Base-by-base conservation (phyloP, 768 basidiomycete species). In the Pilatotrama ljubarskyi region DNA sequence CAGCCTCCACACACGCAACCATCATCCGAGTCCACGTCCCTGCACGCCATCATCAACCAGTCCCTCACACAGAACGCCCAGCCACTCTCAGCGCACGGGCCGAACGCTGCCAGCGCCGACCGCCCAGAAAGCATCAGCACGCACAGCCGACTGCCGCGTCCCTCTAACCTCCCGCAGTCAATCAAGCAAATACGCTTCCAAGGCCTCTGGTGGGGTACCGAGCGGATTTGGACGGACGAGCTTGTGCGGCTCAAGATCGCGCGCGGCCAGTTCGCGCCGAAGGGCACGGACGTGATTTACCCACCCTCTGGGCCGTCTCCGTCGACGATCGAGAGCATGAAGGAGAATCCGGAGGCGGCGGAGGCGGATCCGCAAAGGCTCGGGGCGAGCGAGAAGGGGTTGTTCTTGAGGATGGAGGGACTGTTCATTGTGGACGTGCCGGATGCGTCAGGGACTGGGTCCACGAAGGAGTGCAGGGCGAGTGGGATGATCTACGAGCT, bases 141-240 rank as follows among this genome's bases (percentile, higher is more conserved):
- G 22, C 55, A 72, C 38, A 70, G 70, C 48, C 53, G 68, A 54
- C 50, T 66, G 65, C 51, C 64, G 62, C 47, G 68, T 63, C 38
- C 54, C 24, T 24, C 55, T 14, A 4, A 41, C 15, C 10, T 38
- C 17, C n/a, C 59, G 2, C 75, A 79, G 49, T 70, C 67, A 1
- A 68, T 79, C 29, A 74, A 73, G 0, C 87, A 90, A 67, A 80
- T 74, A 49, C 77, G 84, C 41, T 92, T 84, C 68, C 90, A 93
- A 68, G 91, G 91, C 1, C 69, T 95, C 8, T 96, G 92, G 92
- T 91, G 90, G 88, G 94, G 94, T 8, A 84, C 87, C 1, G 93
- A 95, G 68, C 82, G 91, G 29, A 90, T 95, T 53, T 96, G 93
- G 93, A 77, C 81, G 5, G 90, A 89, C 59, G 93, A 96, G 62